Percentiles rank a stretch among this genome's conserved stretches.
Conservation (phyloP, 2,329 filamentous ascomycete species). For the Nannizzia gypsea region DNA sequence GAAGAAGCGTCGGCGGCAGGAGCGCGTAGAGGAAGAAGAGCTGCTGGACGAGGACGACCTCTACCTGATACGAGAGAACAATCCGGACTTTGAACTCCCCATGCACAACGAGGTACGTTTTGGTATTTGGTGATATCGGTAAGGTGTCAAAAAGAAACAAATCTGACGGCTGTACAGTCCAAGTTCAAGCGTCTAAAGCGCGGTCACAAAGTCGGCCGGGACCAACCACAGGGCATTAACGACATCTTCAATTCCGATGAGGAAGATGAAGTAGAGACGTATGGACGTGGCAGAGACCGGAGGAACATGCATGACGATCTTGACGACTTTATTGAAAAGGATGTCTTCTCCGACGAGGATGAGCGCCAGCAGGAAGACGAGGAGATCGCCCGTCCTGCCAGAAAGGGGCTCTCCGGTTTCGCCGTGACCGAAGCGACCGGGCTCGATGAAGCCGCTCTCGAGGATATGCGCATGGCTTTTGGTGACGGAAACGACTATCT, state of each 20-base stretch:
- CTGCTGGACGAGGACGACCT: constrained; percentile 87
- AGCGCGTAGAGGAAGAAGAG: constrained; percentile 74
- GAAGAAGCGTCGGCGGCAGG: constrained; percentile 62
- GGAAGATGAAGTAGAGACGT: constrained; percentile 52
- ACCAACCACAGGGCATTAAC: constrained; percentile 57
- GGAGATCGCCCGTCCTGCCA: constrained; percentile 72
- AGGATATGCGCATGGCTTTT: constrained; percentile 94
- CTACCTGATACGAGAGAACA: constrained; percentile 79
- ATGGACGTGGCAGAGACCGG: constrained; percentile 37
- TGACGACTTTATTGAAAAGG: constrained; percentile 94
- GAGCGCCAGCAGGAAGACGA: constrained; percentile 68
- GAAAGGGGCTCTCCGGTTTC: constrained; percentile 54
- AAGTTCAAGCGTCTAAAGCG: constrained; percentile 96
- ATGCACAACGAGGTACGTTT: constrained; percentile 53
- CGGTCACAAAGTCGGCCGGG: constrained; percentile 60
- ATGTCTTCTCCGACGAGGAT: constrained; percentile 79
- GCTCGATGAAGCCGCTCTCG: constrained; percentile 80
- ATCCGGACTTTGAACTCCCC: constrained; percentile 57
- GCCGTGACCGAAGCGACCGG: constrained; percentile 67
- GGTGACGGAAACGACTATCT: constrained; percentile 92
- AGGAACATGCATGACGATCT: constrained; percentile 64
- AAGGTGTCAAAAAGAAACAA: too few relatives aligned
- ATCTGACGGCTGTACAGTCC: constrained; percentile 29
- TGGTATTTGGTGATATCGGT: background rate
- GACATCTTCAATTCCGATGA: constrained; percentile 96